Evolutionary conservation across 1,284 basidiomycete genomes (phyloP).

Genomic region (Tilletia indica): DNA sequence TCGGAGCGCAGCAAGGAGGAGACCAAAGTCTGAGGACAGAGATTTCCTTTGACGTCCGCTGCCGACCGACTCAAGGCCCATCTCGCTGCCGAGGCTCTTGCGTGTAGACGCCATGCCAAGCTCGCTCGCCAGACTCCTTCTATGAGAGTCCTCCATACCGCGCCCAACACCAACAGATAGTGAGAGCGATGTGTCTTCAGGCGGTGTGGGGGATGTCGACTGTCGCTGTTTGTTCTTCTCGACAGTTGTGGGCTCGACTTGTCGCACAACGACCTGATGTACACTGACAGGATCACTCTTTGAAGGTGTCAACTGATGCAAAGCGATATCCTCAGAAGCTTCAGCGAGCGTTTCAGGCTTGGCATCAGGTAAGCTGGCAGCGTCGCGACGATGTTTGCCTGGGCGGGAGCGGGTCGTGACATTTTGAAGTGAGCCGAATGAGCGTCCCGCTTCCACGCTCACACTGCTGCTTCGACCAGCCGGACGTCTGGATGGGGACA

Average conservation of each 20-base stretch:
- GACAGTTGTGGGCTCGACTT: too few species aligned
- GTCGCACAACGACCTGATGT: too few species aligned
- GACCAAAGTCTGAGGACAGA: conserved; percentile 11
- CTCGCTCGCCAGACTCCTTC: conserved; percentile 12
- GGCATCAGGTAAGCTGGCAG: not conserved
- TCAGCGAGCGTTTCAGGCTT: not conserved
- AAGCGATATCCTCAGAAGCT: too few species aligned
- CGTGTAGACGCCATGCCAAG: conserved; percentile 1
- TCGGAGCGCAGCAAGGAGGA: not conserved
- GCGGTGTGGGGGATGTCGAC: not conserved
- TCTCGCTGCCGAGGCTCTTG: conserved; percentile 15
- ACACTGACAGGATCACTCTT: too few species aligned
- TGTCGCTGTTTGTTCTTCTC: not conserved
- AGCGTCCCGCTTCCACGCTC: not conserved
- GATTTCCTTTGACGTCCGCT: not conserved
- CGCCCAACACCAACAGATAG: not conserved
- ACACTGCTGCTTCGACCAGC: conserved; percentile 7
- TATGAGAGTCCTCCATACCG: not conserved
- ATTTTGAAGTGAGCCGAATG: not conserved
- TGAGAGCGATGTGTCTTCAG: not conserved
- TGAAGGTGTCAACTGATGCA: too few species aligned
- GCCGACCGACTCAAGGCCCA: conserved; percentile 1
- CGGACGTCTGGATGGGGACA: not conserved
- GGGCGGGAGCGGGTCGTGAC: not conserved
- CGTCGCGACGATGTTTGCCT: not conserved